Percentiles rank a stretch among this genome's conserved stretches.
Evolutionary conservation across 352 stramenopile genomes (phyloP).

Genomic region (Phytopythium cucurbitacearum): DNA sequence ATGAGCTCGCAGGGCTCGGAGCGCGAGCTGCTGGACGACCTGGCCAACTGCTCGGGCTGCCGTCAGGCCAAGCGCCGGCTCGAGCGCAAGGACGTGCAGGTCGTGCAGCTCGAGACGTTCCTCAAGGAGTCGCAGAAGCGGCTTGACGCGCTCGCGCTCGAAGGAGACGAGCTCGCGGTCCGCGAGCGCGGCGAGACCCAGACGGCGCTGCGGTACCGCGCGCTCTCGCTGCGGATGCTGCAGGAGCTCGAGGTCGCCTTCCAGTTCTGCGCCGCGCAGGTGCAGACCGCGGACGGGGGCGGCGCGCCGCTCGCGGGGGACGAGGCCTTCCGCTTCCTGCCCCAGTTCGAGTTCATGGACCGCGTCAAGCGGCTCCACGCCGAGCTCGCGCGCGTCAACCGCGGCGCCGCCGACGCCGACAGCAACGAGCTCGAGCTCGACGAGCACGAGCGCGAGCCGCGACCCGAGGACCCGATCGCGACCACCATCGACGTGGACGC

Average conservation of each 20-base stretch:
- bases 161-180: slow-evolving; percentile 62
- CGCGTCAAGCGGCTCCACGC: slow-evolving; percentile 63
- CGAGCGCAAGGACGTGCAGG: slow-evolving; percentile 68
- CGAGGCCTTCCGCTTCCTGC: slow-evolving; percentile 49
- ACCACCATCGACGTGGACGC: slow-evolving; percentile 40
- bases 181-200: slow-evolving; percentile 62
- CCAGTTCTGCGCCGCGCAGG: slow-evolving; percentile 59
- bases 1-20: slow-evolving; percentile 62
- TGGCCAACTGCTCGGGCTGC: slow-evolving; percentile 35
- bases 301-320: slow-evolving; percentile 9
- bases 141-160: slow-evolving; percentile 53
- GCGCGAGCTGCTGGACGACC: slow-evolving; percentile 27
- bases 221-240: slow-evolving; percentile 55
- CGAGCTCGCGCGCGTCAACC: slow-evolving; percentile 21
- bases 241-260: slow-evolving; percentile 74
- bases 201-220: slow-evolving; percentile 49
- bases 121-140: slow-evolving; percentile 77
- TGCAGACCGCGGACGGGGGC: slow-evolving; percentile 19
- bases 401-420: slow-evolving; percentile 3
- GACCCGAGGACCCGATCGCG: background rate
- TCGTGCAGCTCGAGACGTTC: slow-evolving; percentile 73
- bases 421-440: slow-evolving; percentile 4
- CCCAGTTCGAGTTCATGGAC: slow-evolving; percentile 71
- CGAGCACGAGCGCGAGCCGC: background rate
- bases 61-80: slow-evolving; percentile 51